These are phyloP conservation scores for Cladobotryum protrusum DNA, from an alignment of 2,329 filamentous ascomycete genomes.

Conservation along the genomic window DNA sequence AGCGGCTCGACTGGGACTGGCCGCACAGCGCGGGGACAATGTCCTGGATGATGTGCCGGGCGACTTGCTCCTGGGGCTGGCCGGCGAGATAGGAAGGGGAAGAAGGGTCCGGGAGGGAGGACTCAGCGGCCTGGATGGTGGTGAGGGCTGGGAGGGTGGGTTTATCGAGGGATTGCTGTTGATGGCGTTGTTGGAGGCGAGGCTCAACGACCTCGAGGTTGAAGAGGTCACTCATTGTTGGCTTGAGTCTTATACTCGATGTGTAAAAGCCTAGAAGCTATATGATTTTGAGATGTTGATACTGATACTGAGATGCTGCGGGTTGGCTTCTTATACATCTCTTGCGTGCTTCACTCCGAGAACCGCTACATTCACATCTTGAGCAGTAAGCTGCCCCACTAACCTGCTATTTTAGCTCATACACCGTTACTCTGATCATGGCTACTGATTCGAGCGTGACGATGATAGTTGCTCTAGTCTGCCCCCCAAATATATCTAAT, in stretches of 20 bases:
- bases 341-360: too few relatives aligned
- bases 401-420: too few relatives aligned
- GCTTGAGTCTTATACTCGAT: neutral
- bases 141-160: constrained; percentile 34
- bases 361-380: too few relatives aligned
- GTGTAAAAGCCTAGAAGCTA: too few relatives aligned
- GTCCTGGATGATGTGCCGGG: constrained; percentile 37
- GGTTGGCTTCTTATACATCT: too few relatives aligned
- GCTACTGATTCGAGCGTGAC: too few relatives aligned
- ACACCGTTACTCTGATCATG: too few relatives aligned
- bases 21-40: constrained; percentile 58
- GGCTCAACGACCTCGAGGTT: constrained; percentile 18
- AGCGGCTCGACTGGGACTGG: constrained; percentile 58
- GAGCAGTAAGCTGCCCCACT: too few relatives aligned
- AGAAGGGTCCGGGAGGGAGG: constrained; percentile 31
- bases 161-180: constrained; percentile 11
- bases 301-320: too few relatives aligned
- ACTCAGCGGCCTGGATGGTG: constrained; percentile 31
- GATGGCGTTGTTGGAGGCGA: constrained; percentile 19
- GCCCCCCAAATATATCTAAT: too few relatives aligned
- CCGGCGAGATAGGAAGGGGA: constrained; percentile 27
- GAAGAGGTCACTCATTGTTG: constrained; percentile 22
- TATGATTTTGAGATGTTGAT: too few relatives aligned
- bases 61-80: constrained; percentile 22
- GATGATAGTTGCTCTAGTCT: too few relatives aligned